Percentiles rank a stretch among this genome's conserved stretches.
phyloP scores from a whole-genome alignment of 176 grass and related monocot species.

The Avena eriantha region DNA sequence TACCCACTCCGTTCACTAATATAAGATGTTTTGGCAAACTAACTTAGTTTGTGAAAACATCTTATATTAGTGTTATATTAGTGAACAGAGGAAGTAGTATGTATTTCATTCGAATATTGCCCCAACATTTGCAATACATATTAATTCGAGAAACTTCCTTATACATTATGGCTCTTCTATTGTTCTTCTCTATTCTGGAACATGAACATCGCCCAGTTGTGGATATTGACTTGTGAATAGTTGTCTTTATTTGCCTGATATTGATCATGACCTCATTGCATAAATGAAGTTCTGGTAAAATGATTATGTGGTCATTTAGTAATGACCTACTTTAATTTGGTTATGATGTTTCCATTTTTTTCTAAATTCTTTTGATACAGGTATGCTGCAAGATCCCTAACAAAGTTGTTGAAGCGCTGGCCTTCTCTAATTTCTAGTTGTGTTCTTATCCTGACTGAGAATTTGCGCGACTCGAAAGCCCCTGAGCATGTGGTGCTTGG shows the following conservation, averaged over 20 bases:
- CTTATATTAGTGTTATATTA: too few relatives aligned
- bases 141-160: conserved; percentile 18
- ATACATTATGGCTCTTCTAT: not conserved
- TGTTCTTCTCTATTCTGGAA: conserved; percentile 14
- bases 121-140: conserved; percentile 10
- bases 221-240: not conserved
- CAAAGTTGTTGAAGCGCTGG: conserved; percentile 86
- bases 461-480: conserved; percentile 69
- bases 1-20: not conserved
- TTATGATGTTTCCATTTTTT: conserved; percentile 38
- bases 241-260: conserved; percentile 6
- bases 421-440: conserved; percentile 77
- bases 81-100: not conserved
- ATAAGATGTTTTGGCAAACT: too few relatives aligned
- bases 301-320: conserved; percentile 4
- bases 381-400: conserved; percentile 86
- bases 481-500: conserved; percentile 85
- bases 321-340: conserved; percentile 2
- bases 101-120: conserved; percentile 34
- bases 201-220: not conserved
- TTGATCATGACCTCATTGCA: conserved; percentile 16
- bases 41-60: too few relatives aligned
- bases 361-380: conserved; percentile 53
- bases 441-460: conserved; percentile 63
- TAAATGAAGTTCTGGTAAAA: conserved; percentile 2